A percentile compares a stretch with the other conserved stretches of the same genome.
phyloP scores from a whole-genome alignment of 2,329 filamentous ascomycete genomes.

The Aspergillus sp. region DNA sequence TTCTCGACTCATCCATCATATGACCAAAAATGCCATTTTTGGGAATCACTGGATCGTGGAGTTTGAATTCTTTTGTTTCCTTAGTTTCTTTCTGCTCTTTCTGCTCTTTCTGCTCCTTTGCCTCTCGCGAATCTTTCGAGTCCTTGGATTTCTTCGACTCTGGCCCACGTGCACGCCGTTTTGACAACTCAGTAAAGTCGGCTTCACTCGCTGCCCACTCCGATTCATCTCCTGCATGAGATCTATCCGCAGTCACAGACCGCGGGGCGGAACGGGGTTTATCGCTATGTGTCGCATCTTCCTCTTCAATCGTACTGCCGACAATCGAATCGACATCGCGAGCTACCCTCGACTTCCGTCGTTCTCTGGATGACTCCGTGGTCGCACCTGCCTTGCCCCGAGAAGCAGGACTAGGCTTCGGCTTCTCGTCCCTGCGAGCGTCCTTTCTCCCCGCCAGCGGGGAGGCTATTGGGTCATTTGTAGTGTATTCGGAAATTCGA shows the following conservation, averaged over 20 bases:
- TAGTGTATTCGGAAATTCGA: slow-evolving; percentile 37
- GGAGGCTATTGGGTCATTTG: slow-evolving; percentile 22
- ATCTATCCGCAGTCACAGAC: slow-evolving; percentile 18
- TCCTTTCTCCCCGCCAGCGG: slow-evolving; percentile 23
- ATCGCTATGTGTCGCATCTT: slow-evolving; percentile 10
- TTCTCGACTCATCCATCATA: slow-evolving; percentile 40
- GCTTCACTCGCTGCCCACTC: slow-evolving; percentile 36
- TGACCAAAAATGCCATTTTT: slow-evolving; percentile 41
- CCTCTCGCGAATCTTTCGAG: not conserved
- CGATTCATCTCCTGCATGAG: slow-evolving; percentile 15
- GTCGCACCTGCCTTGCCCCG: slow-evolving; percentile 22
- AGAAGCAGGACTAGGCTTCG: slow-evolving; percentile 16
- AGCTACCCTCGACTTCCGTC: slow-evolving; percentile 16
- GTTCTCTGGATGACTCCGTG: slow-evolving; percentile 19
- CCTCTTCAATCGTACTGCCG: slow-evolving; percentile 6
- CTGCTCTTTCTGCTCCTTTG: too few species aligned
- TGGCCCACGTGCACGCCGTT: slow-evolving; percentile 27
- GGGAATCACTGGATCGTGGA: slow-evolving; percentile 7
- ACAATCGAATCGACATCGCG: slow-evolving; percentile 16
- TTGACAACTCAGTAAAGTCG: slow-evolving; percentile 36
- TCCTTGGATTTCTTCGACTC: slow-evolving; percentile 14
- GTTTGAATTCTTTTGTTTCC: too few species aligned
- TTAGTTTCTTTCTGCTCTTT: too few species aligned
- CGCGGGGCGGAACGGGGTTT: slow-evolving; percentile 15
- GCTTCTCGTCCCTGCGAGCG: slow-evolving; percentile 18